These are phyloP conservation scores for Fusarium denticulatum DNA, from an alignment of 2,329 filamentous ascomycete genomes.

Conservation along the genomic window DNA sequence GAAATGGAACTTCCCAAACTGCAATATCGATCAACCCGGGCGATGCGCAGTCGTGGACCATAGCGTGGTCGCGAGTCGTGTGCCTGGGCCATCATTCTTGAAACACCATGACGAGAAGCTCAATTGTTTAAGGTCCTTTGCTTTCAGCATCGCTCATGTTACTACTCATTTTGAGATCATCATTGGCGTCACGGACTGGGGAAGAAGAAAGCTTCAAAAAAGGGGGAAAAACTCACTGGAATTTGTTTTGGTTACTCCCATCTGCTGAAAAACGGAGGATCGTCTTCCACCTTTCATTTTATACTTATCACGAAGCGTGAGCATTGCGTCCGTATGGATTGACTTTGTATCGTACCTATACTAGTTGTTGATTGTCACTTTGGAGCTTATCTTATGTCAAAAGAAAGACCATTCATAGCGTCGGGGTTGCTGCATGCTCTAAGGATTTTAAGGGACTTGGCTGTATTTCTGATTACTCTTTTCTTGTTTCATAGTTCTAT, in stretches of 20 bases:
- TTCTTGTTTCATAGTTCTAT: conserved; percentile 27
- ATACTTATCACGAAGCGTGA: conserved; percentile 31
- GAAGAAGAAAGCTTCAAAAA: conserved; percentile 2
- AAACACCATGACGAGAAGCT: conserved; percentile 13
- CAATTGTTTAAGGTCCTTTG: background rate
- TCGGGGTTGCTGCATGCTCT: conserved; percentile 36
- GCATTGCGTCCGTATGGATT: conserved; percentile 25
- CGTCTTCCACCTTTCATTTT: conserved; percentile 23
- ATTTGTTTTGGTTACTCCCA: background rate
- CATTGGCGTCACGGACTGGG: conserved; percentile 32
- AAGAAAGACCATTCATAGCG: conserved; percentile 42
- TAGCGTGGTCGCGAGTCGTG: conserved; percentile 39
- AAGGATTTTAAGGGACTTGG: conserved; percentile 13
- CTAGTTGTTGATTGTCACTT: conserved; percentile 16
- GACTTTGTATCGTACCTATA: conserved; percentile 21
- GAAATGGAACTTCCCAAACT: conserved; percentile 52
- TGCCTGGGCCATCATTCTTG: conserved; percentile 34
- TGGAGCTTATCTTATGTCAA: conserved; percentile 18
- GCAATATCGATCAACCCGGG: conserved; percentile 55
- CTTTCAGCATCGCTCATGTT: conserved; percentile 19
- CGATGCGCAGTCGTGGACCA: conserved; percentile 48
- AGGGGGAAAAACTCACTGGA: background rate
- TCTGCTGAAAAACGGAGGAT: background rate
- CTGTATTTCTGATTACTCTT: conserved; percentile 8
- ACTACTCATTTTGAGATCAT: conserved; percentile 28